These are phyloP conservation scores for Ostreobium quekettii DNA, from an alignment of 139 green algal species.

Conservation along the genomic window DNA sequence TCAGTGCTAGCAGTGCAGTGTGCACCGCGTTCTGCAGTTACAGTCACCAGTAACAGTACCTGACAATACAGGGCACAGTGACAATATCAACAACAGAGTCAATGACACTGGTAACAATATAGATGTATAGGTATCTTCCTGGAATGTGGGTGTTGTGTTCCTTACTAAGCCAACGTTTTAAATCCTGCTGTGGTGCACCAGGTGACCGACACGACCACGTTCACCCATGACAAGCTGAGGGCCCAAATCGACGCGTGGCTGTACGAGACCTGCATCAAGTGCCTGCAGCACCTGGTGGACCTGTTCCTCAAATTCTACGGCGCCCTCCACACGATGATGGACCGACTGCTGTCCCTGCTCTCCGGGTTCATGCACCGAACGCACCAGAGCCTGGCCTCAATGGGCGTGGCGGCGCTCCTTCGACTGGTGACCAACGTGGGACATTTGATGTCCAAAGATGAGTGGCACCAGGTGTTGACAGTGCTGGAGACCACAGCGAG, in stretches of 20 bases:
- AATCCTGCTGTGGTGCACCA: conserved; percentile 13
- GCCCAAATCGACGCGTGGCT: conserved; percentile 76
- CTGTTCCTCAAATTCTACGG: conserved; percentile 81
- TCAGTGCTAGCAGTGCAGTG: too few species aligned
- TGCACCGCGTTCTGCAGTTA: too few species aligned
- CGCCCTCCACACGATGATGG: conserved; percentile 50
- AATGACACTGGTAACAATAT: too few species aligned
- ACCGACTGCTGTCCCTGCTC: conserved; percentile 67
- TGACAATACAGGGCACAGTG: too few species aligned
- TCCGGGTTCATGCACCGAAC: conserved; percentile 66
- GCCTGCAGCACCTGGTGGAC: conserved; percentile 91
- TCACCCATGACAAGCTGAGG: conserved; percentile 65
- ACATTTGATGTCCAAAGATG: conserved; percentile 31
- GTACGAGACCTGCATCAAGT: conserved; percentile 94
- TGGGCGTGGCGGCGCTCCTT: conserved; percentile 80
- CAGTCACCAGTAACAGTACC: too few species aligned
- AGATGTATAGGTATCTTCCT: too few species aligned
- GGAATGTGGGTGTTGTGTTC: too few species aligned
- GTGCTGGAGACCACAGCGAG: not conserved
- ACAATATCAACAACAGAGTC: too few species aligned
- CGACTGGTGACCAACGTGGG: conserved; percentile 56
- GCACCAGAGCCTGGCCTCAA: conserved; percentile 79
- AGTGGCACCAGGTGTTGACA: conserved; percentile 38
- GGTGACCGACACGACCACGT: conserved; percentile 81
- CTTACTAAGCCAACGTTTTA: too few species aligned